Evolutionary conservation across 1,284 basidiomycete species (phyloP).

Genomic region (Sphagnurus paluster): DNA sequence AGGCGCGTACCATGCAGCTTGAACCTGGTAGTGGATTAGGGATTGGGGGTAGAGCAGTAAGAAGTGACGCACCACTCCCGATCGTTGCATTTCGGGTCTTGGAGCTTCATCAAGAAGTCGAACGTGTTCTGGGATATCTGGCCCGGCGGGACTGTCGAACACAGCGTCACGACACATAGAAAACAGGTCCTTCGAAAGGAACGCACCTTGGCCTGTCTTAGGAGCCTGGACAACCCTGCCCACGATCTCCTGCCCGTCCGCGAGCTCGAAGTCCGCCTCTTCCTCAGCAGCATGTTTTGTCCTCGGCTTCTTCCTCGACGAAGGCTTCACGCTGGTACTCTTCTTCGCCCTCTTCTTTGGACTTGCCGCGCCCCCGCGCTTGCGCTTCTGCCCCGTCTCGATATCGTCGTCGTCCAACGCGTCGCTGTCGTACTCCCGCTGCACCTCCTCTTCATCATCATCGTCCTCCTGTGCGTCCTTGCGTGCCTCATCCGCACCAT

Average conservation of each 20-base stretch:
- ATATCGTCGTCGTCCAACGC: slow-evolving; percentile 44
- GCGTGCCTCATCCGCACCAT: no score
- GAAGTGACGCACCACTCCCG: slow-evolving; percentile 71
- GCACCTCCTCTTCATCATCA: no score
- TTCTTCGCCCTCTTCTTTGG: slow-evolving; percentile 21
- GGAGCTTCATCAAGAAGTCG: slow-evolving; percentile 71
- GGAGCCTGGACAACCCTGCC: slow-evolving; percentile 74
- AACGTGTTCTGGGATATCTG: slow-evolving; percentile 85
- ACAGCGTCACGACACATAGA: background rate
- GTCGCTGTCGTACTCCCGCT: slow-evolving; percentile 45
- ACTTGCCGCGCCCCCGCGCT: slow-evolving; percentile 17
- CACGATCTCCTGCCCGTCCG: slow-evolving; percentile 71
- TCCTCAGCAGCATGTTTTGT: slow-evolving; percentile 23
- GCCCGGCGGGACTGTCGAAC: slow-evolving; percentile 72
- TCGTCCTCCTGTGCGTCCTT: no score
- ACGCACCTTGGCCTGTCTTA: slow-evolving; percentile 73
- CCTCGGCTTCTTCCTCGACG: slow-evolving; percentile 14
- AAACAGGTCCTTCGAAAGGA: background rate
- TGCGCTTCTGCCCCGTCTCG: slow-evolving; percentile 29
- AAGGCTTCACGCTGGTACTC: slow-evolving; percentile 22
- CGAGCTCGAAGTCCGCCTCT: slow-evolving; percentile 34
- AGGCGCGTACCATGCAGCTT: slow-evolving; percentile 62
- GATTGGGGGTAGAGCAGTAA: slow-evolving; percentile 1
- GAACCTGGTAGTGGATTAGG: slow-evolving; percentile 50
- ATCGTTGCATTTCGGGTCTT: slow-evolving; percentile 80